These are phyloP conservation scores for Fusarium buxicola DNA, from an alignment of 2,329 filamentous ascomycete species.

Conservation along the genomic window DNA sequence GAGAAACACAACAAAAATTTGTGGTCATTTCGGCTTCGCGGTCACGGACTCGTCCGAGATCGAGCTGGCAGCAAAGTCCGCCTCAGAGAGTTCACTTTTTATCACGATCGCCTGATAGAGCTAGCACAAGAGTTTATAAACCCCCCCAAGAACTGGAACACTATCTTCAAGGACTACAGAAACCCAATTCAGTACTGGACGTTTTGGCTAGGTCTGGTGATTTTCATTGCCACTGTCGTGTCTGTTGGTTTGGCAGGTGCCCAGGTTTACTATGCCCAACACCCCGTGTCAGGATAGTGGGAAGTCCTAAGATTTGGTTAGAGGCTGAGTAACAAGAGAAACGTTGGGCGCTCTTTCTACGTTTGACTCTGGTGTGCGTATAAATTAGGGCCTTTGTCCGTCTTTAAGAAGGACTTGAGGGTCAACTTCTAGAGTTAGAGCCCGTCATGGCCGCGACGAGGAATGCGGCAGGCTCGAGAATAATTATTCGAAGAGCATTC, in stretches of 20 bases:
- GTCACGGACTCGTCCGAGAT: background rate
- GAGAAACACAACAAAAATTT: background rate
- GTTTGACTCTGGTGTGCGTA: no score
- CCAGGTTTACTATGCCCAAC: background rate
- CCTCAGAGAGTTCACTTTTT: background rate
- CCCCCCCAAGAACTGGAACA: background rate
- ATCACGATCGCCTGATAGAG: background rate
- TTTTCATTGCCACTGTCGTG: background rate
- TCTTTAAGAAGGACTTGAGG: no score
- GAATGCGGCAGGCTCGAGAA: no score
- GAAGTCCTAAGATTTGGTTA: no score
- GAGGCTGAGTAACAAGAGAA: no score
- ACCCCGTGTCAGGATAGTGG: no score
- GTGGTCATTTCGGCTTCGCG: background rate
- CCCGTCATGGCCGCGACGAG: no score
- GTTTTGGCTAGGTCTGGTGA: background rate
- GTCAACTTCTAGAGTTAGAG: no score
- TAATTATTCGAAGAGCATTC: no score
- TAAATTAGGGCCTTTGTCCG: no score
- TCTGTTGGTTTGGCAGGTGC: background rate
- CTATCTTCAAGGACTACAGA: background rate
- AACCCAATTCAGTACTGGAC: constrained; percentile 5
- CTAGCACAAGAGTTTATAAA: constrained; percentile 5
- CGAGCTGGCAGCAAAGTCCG: background rate
- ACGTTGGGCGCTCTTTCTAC: no score